phyloP scores from a whole-genome alignment of 306 rosid genomes.

The Comarum palustre region DNA sequence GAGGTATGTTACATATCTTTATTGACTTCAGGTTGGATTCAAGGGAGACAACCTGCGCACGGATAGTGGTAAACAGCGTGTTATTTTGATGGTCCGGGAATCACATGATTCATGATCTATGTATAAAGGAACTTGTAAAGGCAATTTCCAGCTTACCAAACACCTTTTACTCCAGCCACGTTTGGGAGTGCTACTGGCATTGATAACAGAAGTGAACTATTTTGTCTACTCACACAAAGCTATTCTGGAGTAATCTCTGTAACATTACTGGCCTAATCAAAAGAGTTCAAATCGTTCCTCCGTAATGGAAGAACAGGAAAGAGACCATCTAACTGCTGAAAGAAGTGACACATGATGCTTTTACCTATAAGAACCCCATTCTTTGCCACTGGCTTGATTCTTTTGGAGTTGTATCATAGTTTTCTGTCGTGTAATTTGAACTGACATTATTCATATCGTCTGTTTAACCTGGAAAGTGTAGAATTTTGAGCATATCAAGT shows the following conservation, averaged over 20 bases:
- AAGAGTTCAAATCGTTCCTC: constrained; percentile 36
- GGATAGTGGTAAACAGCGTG: constrained; percentile 86
- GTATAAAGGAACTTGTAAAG: constrained; percentile 21
- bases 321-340: constrained; percentile 20
- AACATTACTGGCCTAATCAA: constrained; percentile 41
- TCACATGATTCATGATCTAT: constrained; percentile 46
- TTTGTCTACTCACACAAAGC: constrained; percentile 33
- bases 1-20: neutral
- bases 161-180: constrained; percentile 20
- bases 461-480: neutral
- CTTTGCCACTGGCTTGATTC: constrained; percentile 19
- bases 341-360: constrained; percentile 6
- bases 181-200: constrained; percentile 19
- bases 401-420: constrained; percentile 48
- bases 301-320: constrained; percentile 30
- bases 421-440: constrained; percentile 27
- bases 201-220: constrained; percentile 16
- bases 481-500: constrained; percentile 4
- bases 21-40: constrained; percentile 51
- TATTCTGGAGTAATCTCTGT: constrained; percentile 33
- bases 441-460: neutral
- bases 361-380: constrained; percentile 11
- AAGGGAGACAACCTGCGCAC: constrained; percentile 85
- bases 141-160: constrained; percentile 21
- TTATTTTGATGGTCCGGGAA: constrained; percentile 76